Conservation (phyloP, 1,284 basidiomycete genomes). For the Apiotrichum mycotoxinovorans region DNA sequence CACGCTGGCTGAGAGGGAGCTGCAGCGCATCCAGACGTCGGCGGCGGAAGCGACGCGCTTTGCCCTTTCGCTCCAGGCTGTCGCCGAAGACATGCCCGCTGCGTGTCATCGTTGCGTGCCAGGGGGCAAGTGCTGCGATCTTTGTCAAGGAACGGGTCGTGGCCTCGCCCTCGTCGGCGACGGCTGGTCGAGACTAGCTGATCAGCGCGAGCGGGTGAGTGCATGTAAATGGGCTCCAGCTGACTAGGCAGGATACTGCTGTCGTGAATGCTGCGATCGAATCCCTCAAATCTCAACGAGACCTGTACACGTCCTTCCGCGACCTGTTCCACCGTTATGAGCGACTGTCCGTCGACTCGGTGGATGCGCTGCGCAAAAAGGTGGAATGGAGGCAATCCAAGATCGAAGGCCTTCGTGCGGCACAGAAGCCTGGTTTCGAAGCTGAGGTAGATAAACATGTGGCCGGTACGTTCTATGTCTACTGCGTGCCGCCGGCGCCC, state of each 20-base stretch:
- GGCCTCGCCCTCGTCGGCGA: constrained; percentile 66
- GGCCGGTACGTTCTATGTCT: constrained; percentile 24
- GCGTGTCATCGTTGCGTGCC: constrained; percentile 49
- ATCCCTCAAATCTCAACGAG: constrained; percentile 66
- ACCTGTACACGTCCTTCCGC: constrained; percentile 77
- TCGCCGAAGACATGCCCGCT: constrained; percentile 58
- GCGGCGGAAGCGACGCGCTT: constrained; percentile 76
- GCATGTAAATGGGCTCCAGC: background rate
- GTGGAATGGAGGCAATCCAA: constrained; percentile 71
- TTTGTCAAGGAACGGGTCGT: constrained; percentile 72
- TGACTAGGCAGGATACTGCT: constrained; percentile 6
- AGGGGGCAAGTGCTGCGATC: constrained; percentile 60
- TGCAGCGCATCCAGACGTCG: constrained; percentile 79
- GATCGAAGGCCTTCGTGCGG: constrained; percentile 65
- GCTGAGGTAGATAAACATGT: constrained; percentile 71
- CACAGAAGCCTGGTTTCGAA: constrained; percentile 73
- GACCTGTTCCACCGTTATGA: constrained; percentile 80
- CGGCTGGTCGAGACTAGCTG: constrained; percentile 69
- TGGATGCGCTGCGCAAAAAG: constrained; percentile 78
- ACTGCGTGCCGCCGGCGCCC: background rate
- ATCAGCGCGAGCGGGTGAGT: constrained; percentile 72
- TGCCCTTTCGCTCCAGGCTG: constrained; percentile 72
- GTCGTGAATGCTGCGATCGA: constrained; percentile 28
- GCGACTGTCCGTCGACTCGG: constrained; percentile 73
- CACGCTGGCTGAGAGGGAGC: constrained; percentile 73